A percentile compares a stretch with the other conserved stretches of the same genome.
These are phyloP conservation scores for Omphalotus olearius DNA, from an alignment of 1,284 basidiomycete species.

Conservation along the genomic window DNA sequence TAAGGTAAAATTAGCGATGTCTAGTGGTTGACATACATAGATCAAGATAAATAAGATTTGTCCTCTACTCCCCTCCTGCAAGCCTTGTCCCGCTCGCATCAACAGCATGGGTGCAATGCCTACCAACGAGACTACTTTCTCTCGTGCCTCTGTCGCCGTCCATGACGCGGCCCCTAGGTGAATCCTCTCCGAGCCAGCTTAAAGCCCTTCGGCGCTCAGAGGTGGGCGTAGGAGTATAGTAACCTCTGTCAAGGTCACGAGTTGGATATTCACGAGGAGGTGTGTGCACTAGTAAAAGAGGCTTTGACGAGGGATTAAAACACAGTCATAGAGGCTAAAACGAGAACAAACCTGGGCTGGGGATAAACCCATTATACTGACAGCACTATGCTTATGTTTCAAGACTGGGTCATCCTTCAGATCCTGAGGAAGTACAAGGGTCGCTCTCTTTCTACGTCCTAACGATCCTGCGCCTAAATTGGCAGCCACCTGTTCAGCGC, in stretches of 20 bases:
- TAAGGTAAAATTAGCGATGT: no score
- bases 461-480: conserved; percentile 24
- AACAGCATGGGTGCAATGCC: not conserved
- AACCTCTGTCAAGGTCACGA: conserved; percentile 27
- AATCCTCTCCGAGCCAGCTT: conserved; percentile 40
- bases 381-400: conserved; percentile 46
- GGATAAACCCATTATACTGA: conserved; percentile 65
- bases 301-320: conserved; percentile 28
- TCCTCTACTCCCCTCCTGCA: no score
- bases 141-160: conserved; percentile 14
- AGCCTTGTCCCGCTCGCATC: not conserved
- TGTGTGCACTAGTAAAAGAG: conserved; percentile 58
- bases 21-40: no score
- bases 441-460: conserved; percentile 35
- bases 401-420: conserved; percentile 39
- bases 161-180: conserved; percentile 8
- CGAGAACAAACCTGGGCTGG: conserved; percentile 56
- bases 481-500: conserved; percentile 20
- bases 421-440: conserved; percentile 41
- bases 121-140: conserved; percentile 15
- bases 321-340: not conserved
- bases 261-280: conserved; percentile 49
- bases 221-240: conserved; percentile 25
- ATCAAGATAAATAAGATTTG: no score
- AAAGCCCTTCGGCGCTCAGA: conserved; percentile 37